A percentile compares a stretch with the other conserved stretches of the same genome.
Conservation (phyloP, 345 rosid species). For the Rhodamnia argentea region DNA sequence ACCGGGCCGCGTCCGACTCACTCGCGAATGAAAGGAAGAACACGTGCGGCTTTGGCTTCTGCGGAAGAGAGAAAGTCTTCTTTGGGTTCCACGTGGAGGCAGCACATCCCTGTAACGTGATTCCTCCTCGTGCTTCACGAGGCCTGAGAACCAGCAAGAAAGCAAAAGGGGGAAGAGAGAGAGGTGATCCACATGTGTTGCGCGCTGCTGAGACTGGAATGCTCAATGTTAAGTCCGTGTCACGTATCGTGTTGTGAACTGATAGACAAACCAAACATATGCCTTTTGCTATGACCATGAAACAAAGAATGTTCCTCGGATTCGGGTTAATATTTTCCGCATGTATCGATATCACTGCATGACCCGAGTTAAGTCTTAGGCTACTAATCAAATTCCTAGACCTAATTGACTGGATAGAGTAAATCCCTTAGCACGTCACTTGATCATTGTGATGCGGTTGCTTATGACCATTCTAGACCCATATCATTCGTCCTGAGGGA, state of each 20-base stretch:
- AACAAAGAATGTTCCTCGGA: neutral
- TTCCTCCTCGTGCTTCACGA: neutral
- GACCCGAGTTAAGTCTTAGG: neutral
- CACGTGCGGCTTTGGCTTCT: neutral
- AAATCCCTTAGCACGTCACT: neutral
- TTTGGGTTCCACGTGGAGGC: neutral
- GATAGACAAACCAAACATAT: neutral
- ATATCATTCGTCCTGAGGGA: neutral
- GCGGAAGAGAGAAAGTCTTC: neutral
- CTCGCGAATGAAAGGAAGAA: neutral
- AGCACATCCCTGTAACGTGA: neutral
- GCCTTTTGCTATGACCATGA: neutral
- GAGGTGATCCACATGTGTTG: neutral
- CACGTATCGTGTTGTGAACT: neutral
- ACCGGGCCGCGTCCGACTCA: neutral
- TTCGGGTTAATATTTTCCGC: neutral
- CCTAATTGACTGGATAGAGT: neutral
- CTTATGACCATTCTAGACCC: neutral
- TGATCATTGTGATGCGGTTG: neutral
- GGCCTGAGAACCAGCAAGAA: neutral
- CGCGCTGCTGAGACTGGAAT: neutral
- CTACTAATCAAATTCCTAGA: neutral
- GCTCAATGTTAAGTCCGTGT: neutral
- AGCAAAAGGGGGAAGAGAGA: no score
- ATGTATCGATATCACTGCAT: neutral